phyloP scores from a whole-genome alignment of 768 basidiomycete species.

The Boletus pseudo-olivaceus region DNA sequence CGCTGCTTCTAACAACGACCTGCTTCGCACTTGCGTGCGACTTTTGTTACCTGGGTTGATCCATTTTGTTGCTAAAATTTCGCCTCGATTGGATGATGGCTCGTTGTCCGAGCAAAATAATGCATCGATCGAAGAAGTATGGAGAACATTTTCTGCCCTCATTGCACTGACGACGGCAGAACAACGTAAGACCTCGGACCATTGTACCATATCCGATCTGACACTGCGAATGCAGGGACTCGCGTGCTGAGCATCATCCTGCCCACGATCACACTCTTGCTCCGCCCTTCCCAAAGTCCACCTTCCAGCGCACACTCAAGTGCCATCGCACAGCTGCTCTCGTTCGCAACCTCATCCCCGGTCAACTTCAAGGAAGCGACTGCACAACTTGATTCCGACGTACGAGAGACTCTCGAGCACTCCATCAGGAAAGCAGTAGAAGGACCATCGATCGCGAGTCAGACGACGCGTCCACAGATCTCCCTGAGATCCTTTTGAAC shows the following conservation, averaged over 20 bases:
- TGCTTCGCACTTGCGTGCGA: conserved; percentile 68
- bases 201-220: conserved; percentile 4
- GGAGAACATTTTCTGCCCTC: conserved; percentile 74
- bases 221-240: conserved; percentile 44
- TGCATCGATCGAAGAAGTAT: conserved; percentile 70
- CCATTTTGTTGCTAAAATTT: conserved; percentile 71
- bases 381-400: conserved; percentile 53
- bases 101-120: conserved; percentile 52
- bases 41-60: conserved; percentile 78
- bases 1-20: conserved; percentile 63
- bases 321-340: conserved; percentile 63
- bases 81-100: conserved; percentile 57
- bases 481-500: conserved; percentile 66
- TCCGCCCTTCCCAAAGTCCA: conserved; percentile 48
- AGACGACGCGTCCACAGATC: conserved; percentile 67
- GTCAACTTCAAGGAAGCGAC: conserved; percentile 84
- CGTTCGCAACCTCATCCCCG: conserved; percentile 69
- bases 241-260: conserved; percentile 68
- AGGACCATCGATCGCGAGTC: conserved; percentile 34
- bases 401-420: conserved; percentile 64
- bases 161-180: conserved; percentile 54
- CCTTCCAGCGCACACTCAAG: conserved; percentile 49
- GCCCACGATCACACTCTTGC: conserved; percentile 69
- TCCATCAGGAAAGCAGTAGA: conserved; percentile 76
- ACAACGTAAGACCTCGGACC: conserved; percentile 48